Evolutionary conservation across 176 grass and related monocot species (phyloP), one percentile per base, ranked within the genome.

Genomic region (Zoysia japonica): DNA sequence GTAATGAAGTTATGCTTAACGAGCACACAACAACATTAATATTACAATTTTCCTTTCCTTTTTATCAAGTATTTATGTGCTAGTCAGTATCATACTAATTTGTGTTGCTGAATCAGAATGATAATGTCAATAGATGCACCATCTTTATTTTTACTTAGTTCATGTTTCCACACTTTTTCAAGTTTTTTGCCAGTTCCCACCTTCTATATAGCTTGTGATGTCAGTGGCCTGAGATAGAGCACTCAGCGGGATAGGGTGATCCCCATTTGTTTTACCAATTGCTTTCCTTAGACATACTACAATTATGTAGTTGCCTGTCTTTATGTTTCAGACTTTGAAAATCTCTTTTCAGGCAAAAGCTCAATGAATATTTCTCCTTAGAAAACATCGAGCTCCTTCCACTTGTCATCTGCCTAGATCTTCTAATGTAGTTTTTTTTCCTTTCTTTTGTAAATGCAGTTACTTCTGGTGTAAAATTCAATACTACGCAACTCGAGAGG

Each of bases 401-500:
- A 35, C 65, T 35, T 67, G 7, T 1, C 42, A 71, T 70, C 41
- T 65, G 6, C 10, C 63, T 73, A 78, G 28, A 45, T 68, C 20
- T 74, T 79, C 53, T 44, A 68, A 83, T 59, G 39, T 37, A 5
- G 37, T 42, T 43, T 82, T 68, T 57, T 44, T 28, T 28, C 28
- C 46, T 82, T 77, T 60, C 48, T 57, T 45, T 61, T 16, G 54
- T 47, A 36, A 74, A 7, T 38, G 63, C 86, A 88, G 80, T 61
- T 83, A 74, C 47, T 7, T 12, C 61, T 41, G 39, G 74, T 52
- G 39, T 55, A 63, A 74, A 51, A 40, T 79, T 68, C 28, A 9
- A 20, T 67, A 53, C 47, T 70, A 78, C 38, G 62, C 51, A 35
- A 7, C 61, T 47, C 38, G 3, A 55, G 53, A 6, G 15, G 53